Conservation (phyloP, 768 basidiomycete genomes). For the Psilocybe cubensis region DNA sequence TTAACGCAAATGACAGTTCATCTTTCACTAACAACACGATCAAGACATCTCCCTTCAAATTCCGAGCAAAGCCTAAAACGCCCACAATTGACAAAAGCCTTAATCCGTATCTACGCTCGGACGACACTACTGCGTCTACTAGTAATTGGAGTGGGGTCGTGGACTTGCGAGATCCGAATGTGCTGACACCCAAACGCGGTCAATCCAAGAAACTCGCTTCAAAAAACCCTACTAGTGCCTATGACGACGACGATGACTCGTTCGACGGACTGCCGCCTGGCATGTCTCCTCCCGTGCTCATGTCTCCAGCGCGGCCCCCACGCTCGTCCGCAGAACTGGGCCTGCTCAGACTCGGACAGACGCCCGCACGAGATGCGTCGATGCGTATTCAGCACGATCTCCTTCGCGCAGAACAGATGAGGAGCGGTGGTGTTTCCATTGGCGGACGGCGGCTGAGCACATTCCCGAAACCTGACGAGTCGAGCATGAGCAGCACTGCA, state of each 20-base stretch:
- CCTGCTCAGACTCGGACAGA: constrained; percentile 52
- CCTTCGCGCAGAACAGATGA: constrained; percentile 54
- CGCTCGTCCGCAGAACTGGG: constrained; percentile 52
- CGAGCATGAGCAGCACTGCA: constrained; percentile 70
- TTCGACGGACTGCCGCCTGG: constrained; percentile 57
- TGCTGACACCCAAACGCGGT: constrained; percentile 43
- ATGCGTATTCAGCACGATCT: constrained; percentile 69
- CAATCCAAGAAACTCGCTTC: constrained; percentile 33
- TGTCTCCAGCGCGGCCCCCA: constrained; percentile 58
- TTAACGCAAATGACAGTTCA: constrained; percentile 42
- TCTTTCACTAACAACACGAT: constrained; percentile 32
- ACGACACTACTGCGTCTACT: constrained; percentile 49
- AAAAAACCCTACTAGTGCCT: constrained; percentile 24
- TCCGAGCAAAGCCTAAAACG: constrained; percentile 56
- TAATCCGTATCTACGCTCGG: constrained; percentile 65
- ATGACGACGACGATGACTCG: constrained; percentile 48
- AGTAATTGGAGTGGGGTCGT: constrained; percentile 75
- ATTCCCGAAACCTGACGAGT: constrained; percentile 36
- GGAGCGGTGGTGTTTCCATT: constrained; percentile 29
- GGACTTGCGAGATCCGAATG: constrained; percentile 63
- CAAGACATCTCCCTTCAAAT: constrained; percentile 53
- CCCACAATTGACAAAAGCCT: constrained; percentile 54
- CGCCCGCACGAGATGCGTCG: constrained; percentile 76
- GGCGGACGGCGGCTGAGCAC: constrained; percentile 28
- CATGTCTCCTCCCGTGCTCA: constrained; percentile 61